Evolutionary conservation across 2,329 filamentous ascomycete species (phyloP).

Genomic region (Ceratocystis cubensis): DNA sequence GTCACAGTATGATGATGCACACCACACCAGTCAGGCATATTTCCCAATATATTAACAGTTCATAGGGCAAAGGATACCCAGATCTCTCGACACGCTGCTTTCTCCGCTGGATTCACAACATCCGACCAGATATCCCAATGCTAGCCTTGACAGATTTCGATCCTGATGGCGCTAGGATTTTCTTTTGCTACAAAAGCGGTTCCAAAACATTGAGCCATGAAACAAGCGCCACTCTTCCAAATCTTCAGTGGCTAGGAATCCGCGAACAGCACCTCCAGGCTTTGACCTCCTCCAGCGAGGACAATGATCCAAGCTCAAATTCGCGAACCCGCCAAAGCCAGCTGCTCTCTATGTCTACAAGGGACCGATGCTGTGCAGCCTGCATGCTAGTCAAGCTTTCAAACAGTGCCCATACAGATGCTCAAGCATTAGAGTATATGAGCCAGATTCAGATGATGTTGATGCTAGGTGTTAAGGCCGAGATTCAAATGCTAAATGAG

Average conservation of each 20-base stretch:
- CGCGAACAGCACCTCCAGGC: slow-evolving; percentile 32
- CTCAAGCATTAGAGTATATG: slow-evolving; percentile 31
- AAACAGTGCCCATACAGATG: slow-evolving; percentile 22
- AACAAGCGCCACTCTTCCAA: slow-evolving; percentile 35
- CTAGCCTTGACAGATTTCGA: slow-evolving; percentile 61
- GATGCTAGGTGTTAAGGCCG: slow-evolving; percentile 60
- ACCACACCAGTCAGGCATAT: background rate
- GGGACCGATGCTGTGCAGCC: slow-evolving; percentile 47
- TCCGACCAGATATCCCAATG: slow-evolving; percentile 41
- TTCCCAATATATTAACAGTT: slow-evolving; percentile 5
- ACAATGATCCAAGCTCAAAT: background rate
- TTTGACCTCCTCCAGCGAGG: background rate
- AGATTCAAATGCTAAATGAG: slow-evolving; percentile 59
- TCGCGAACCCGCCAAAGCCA: slow-evolving; percentile 21
- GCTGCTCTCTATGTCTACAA: slow-evolving; percentile 33
- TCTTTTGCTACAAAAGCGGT: slow-evolving; percentile 60
- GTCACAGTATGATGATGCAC: slow-evolving; percentile 43
- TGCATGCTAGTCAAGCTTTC: slow-evolving; percentile 38
- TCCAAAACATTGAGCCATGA: slow-evolving; percentile 53
- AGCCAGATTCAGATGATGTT: slow-evolving; percentile 60
- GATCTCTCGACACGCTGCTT: slow-evolving; percentile 59
- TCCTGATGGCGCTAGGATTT: slow-evolving; percentile 61
- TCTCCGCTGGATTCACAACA: slow-evolving; percentile 40
- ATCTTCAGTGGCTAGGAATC: slow-evolving; percentile 53
- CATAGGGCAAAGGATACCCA: slow-evolving; percentile 68